A percentile compares a stretch with the other conserved stretches of the same genome.
These are phyloP conservation scores for Ascochyta rabiei DNA, from an alignment of 2,329 filamentous ascomycete species.

Conservation along the genomic window DNA sequence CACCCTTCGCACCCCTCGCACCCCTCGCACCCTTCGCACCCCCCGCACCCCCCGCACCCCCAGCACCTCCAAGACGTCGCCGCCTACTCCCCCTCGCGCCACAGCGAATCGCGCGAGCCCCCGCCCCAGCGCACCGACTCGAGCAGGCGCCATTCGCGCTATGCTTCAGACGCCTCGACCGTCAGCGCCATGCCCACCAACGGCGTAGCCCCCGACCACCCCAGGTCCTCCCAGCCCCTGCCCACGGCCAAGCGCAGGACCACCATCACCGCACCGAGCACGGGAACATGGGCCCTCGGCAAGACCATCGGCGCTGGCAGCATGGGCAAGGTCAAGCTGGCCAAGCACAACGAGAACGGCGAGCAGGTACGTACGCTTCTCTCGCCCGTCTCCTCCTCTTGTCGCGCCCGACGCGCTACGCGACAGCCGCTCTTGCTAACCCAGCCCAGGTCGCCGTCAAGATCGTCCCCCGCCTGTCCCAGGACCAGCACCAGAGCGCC, in stretches of 20 bases:
- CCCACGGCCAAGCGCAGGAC: conserved; percentile 62
- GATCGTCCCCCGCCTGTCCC: conserved; percentile 89
- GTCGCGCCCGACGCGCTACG: too few relatives aligned
- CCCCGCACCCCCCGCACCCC: too few relatives aligned
- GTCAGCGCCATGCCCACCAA: conserved; percentile 46
- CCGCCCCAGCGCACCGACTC: conserved; percentile 60
- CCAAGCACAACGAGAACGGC: conserved; percentile 84
- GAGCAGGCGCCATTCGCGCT: conserved; percentile 55
- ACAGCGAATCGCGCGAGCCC: conserved; percentile 68
- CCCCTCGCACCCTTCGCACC: background rate
- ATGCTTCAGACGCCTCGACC: conserved; percentile 53
- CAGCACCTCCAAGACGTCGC: conserved; percentile 60
- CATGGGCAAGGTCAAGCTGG: conserved; percentile 98
- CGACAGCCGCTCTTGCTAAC: conserved; percentile 12
- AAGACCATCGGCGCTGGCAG: conserved; percentile 98
- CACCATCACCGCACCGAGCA: conserved; percentile 80
- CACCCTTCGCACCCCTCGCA: background rate
- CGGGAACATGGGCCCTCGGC: conserved; percentile 91
- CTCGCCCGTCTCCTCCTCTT: too few relatives aligned
- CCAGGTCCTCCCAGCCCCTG: conserved; percentile 27
- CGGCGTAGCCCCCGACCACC: conserved; percentile 43
- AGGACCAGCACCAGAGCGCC: conserved; percentile 76
- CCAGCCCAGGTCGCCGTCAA: conserved; percentile 83
- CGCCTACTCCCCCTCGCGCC: conserved; percentile 60
- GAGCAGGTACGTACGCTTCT: conserved; percentile 72